phyloP scores from a whole-genome alignment of 495 filamentous ascomycete species.

The Hyaloscypha bicolor region DNA sequence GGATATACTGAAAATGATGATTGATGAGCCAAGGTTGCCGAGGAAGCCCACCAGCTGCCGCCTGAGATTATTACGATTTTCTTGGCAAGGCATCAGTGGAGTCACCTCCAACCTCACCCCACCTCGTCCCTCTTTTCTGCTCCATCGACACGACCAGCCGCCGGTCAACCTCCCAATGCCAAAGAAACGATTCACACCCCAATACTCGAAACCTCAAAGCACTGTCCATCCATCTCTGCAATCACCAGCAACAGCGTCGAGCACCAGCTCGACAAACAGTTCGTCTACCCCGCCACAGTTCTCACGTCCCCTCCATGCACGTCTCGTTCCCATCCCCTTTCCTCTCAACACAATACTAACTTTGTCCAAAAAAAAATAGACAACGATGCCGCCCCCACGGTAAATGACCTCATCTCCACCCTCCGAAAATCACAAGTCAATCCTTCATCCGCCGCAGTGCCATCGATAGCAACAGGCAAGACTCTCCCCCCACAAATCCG shows the following conservation, averaged over 20 bases:
- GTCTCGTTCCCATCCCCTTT: background rate
- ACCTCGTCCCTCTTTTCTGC: background rate
- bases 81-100: background rate
- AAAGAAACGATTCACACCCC: conserved; percentile 52
- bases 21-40: background rate
- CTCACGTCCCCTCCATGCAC: background rate
- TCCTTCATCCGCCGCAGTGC: conserved; percentile 24
- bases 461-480: conserved; percentile 33
- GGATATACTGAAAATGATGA: background rate
- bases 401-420: conserved; percentile 54
- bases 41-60: background rate
- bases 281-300: conserved; percentile 18
- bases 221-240: conserved; percentile 41
- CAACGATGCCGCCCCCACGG: conserved; percentile 34
- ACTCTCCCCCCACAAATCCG: conserved; percentile 54
- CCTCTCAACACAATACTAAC: background rate
- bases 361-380: conserved; percentile 24
- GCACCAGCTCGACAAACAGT: conserved; percentile 18
- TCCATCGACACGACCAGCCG: background rate
- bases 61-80: too few species aligned
- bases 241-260: conserved; percentile 32
- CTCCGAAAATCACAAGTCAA: conserved; percentile 43
- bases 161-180: conserved; percentile 42
- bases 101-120: background rate
- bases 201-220: conserved; percentile 54